Conservation (phyloP, 2,329 filamentous ascomycete genomes). For the Exserohilum turcica region DNA sequence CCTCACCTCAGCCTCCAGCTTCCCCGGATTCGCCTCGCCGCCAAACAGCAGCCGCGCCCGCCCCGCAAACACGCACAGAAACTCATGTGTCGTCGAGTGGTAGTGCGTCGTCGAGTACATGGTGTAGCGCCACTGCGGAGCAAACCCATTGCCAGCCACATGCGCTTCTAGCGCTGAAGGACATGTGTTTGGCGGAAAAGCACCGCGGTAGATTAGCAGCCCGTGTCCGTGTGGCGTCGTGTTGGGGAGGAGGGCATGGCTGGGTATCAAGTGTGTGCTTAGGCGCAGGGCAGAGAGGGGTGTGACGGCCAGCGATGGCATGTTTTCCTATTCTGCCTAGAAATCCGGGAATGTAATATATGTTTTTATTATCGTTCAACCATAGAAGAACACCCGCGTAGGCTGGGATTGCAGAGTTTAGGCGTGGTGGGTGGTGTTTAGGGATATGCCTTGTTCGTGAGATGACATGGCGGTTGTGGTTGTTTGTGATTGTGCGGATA, state of each 20-base stretch:
- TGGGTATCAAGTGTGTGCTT: constrained; percentile 64
- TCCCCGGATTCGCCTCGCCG: constrained; percentile 63
- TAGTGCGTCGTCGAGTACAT: constrained; percentile 72
- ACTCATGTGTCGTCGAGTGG: constrained; percentile 70
- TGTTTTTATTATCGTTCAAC: neutral
- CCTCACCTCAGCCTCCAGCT: constrained; percentile 61
- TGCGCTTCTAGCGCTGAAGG: constrained; percentile 62
- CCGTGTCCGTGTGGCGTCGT: constrained; percentile 67
- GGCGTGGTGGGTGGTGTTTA: neutral
- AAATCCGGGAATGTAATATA: too few species aligned
- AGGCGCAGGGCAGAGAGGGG: constrained; percentile 60
- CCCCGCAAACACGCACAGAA: constrained; percentile 65
- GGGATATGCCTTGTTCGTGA: neutral
- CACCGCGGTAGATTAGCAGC: constrained; percentile 68
- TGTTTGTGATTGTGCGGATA: neutral
- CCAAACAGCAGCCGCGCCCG: constrained; percentile 69
- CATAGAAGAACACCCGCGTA: too few species aligned
- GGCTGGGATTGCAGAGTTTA: neutral
- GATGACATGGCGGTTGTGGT: neutral
- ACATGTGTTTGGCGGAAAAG: constrained; percentile 54
- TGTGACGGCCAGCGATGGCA: constrained; percentile 41
- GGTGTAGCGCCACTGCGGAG: constrained; percentile 69
- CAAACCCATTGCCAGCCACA: constrained; percentile 57
- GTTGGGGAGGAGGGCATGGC: constrained; percentile 64
- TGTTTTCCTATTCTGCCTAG: neutral